Percentiles rank a stretch among this genome's conserved stretches.
Conservation (phyloP, 371 early-diverging fungal genomes). For the Mucor lusitanicus region DNA sequence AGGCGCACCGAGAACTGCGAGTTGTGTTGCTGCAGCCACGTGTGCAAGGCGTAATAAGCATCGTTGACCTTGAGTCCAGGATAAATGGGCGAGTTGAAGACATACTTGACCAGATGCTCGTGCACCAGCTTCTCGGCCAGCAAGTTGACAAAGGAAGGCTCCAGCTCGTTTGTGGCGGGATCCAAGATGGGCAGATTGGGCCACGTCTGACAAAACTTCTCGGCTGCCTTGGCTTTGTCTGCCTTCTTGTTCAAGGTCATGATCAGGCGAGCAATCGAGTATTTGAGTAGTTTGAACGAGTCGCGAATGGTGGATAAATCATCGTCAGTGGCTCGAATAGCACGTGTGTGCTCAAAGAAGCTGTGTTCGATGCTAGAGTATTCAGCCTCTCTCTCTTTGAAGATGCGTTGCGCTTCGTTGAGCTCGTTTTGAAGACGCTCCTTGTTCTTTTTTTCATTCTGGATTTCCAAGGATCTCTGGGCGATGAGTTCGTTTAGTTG, state of each 20-base stretch:
- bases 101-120: constrained; percentile 45
- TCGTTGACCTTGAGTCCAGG: constrained; percentile 56
- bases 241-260: constrained; percentile 60
- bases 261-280: constrained; percentile 55
- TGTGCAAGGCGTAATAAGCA: constrained; percentile 51
- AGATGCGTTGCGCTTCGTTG: constrained; percentile 35
- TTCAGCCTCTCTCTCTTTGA: constrained; percentile 44
- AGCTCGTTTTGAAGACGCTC: constrained; percentile 33
- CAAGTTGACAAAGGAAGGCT: constrained; percentile 54
- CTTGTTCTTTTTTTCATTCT: constrained; percentile 34
- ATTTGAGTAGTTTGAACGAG: constrained; percentile 57
- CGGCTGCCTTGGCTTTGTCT: constrained; percentile 47
- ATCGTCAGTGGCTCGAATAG: constrained; percentile 64
- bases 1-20: constrained; percentile 54
- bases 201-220: constrained; percentile 39
- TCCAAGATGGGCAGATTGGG: constrained; percentile 33
- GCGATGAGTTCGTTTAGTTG: constrained; percentile 37
- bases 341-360: constrained; percentile 59
- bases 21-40: constrained; percentile 53
- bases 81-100: constrained; percentile 55
- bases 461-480: constrained; percentile 29
- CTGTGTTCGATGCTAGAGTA: constrained; percentile 52
- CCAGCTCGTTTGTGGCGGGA: constrained; percentile 37
- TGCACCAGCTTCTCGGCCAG: constrained; percentile 61
- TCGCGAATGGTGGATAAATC: constrained; percentile 66